Conservation (phyloP, 2,329 filamentous ascomycete species). For the Fusarium sororula region DNA sequence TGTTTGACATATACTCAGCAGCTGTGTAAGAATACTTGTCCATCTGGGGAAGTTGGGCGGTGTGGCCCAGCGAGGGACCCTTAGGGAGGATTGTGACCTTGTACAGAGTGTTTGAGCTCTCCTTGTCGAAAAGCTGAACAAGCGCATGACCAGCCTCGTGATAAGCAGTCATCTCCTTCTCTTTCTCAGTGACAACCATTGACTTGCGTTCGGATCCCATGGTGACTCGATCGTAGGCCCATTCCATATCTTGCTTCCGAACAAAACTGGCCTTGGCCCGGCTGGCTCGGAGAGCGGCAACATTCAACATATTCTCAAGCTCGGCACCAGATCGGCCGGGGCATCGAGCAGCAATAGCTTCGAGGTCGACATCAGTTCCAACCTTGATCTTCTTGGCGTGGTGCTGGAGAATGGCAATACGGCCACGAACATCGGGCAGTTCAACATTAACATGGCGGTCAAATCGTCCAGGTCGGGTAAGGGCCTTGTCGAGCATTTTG, state of each 20-base stretch:
- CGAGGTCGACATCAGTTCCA: constrained; percentile 80
- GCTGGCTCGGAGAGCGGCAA: constrained; percentile 93
- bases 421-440: constrained; percentile 91
- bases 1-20: constrained; percentile 80
- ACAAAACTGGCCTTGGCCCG: constrained; percentile 82
- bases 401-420: constrained; percentile 91
- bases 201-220: constrained; percentile 95
- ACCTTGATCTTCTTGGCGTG: constrained; percentile 92
- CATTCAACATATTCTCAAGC: constrained; percentile 95
- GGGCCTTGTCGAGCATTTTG: constrained; percentile 90
- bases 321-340: constrained; percentile 95
- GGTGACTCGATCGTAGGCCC: constrained; percentile 97
- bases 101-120: constrained; percentile 81
- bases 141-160: constrained; percentile 96
- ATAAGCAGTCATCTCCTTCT: constrained; percentile 95
- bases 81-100: constrained; percentile 97
- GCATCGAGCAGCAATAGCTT: constrained; percentile 85
- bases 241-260: constrained; percentile 84
- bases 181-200: constrained; percentile 89
- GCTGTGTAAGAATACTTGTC: constrained; percentile 92
- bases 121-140: constrained; percentile 81
- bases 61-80: constrained; percentile 86
- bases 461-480: constrained; percentile 93
- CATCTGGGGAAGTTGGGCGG: constrained; percentile 87
- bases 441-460: constrained; percentile 91